phyloP scores from a whole-genome alignment of 169 alveolate species.

The Haemoproteus tartakovskyi region DNA sequence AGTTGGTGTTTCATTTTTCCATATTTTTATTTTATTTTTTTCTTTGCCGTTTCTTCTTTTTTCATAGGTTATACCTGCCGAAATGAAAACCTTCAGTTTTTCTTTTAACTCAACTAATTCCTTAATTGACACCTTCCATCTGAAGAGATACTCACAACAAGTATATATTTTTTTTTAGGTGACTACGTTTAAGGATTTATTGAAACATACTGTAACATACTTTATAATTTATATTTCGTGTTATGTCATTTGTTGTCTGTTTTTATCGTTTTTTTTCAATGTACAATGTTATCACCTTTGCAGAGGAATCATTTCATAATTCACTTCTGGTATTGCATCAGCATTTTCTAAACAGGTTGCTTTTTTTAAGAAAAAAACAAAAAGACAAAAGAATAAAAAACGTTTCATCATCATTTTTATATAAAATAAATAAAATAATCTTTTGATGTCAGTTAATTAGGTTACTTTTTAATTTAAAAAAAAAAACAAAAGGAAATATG shows the following conservation, averaged over 20 bases:
- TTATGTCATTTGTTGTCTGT: no score
- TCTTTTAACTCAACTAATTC: slow-evolving; percentile 60
- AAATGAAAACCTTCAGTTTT: slow-evolving; percentile 38
- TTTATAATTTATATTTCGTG: no score
- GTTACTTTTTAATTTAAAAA: no score
- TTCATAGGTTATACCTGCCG: slow-evolving; percentile 30
- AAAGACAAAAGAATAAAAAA: no score
- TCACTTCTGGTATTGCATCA: slow-evolving; percentile 46
- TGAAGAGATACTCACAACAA: not conserved
- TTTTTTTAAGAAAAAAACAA: no score
- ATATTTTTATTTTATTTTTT: no score
- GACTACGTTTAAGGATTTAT: not conserved
- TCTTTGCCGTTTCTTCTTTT: not conserved
- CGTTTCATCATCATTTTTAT: no score
- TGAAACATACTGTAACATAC: not conserved
- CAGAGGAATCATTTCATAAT: slow-evolving; percentile 63
- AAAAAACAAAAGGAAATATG: no score
- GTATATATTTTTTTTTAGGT: not conserved
- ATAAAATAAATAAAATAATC: no score
- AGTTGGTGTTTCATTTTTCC: no score
- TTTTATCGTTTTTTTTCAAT: not conserved
- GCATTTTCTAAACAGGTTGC: no score
- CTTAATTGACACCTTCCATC: slow-evolving; percentile 58
- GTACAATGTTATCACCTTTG: slow-evolving; percentile 18
- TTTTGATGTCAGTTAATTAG: no score